Conservation (phyloP, 176 grass and related monocot genomes). For the maize (Zea mays) region Zm-B73-REFERENCE-NAM-5.0 NC_050096.1:101152501-101153000, state of each 20-base stretch:
- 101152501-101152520: slow-evolving; percentile 79
- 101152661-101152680: slow-evolving; percentile 7
- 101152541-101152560: slow-evolving; percentile 84
- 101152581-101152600: slow-evolving; percentile 79
- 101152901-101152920: background rate
- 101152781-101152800: background rate
- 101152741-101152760: background rate
- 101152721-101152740: background rate
- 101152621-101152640: slow-evolving; percentile 68
- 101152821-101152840: background rate
- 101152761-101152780: background rate
- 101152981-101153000: no score
- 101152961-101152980: no score
- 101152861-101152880: background rate
- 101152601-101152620: slow-evolving; percentile 71
- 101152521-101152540: slow-evolving; percentile 82
- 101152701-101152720: background rate
- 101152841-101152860: background rate
- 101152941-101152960: no score
- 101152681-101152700: slow-evolving; percentile 7
- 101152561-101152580: slow-evolving; percentile 93
- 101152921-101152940: no score
- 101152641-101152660: slow-evolving; percentile 78
- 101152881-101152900: background rate
- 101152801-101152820: slow-evolving; percentile 10